These are phyloP conservation scores for Carex myosuroides DNA, from an alignment of 176 grass and related monocot genomes.

Conservation along the genomic window DNA sequence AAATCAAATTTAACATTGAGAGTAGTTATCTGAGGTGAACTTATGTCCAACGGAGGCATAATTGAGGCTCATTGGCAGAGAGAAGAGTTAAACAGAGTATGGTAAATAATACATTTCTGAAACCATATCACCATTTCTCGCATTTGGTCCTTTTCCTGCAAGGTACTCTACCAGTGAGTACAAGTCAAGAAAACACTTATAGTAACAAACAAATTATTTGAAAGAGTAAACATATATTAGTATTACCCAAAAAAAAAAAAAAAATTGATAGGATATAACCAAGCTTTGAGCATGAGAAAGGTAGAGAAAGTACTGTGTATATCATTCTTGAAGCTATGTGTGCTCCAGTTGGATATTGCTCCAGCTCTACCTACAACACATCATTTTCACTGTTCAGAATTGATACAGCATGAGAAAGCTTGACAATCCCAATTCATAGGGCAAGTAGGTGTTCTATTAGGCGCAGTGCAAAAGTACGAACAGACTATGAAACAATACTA, in stretches of 20 bases:
- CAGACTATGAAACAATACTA: background rate
- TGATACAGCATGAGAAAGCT: background rate
- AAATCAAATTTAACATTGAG: background rate
- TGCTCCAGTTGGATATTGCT: slow-evolving; percentile 85
- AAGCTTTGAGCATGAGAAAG: background rate
- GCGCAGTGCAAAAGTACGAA: background rate
- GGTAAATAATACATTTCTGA: background rate
- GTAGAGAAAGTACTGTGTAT: slow-evolving; percentile 47
- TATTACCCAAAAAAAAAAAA: background rate
- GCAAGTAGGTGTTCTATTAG: background rate
- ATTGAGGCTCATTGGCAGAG: background rate
- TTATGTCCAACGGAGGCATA: background rate
- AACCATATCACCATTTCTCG: background rate
- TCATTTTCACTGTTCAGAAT: background rate
- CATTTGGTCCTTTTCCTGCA: background rate
- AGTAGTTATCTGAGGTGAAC: background rate
- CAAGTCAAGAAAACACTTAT: background rate
- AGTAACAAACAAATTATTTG: background rate
- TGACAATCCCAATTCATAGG: background rate
- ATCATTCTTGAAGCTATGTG: slow-evolving; percentile 94
- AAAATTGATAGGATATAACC: background rate
- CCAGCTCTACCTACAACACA: slow-evolving; percentile 70
- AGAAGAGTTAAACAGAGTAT: background rate
- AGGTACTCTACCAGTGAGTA: background rate
- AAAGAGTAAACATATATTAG: background rate